Conservation (phyloP, 345 rosid genomes). For the Rhodamnia rubescens region DNA sequence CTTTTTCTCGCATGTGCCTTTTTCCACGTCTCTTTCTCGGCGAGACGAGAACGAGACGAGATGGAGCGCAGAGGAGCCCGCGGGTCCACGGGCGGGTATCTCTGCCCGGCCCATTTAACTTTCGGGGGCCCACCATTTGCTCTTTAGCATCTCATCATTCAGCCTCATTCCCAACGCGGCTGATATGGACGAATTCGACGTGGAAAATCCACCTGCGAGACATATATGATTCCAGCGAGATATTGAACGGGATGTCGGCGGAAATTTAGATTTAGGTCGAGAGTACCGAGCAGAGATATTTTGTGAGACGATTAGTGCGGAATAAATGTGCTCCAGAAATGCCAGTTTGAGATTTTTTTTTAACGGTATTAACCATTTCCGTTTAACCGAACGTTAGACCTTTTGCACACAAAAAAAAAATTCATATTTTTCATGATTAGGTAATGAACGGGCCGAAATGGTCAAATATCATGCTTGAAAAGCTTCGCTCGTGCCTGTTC, state of each 20-base stretch:
- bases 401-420: not conserved
- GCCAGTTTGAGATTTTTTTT: too few species aligned
- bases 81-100: not conserved
- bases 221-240: too few species aligned
- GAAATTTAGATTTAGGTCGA: too few species aligned
- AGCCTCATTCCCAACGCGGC: not conserved
- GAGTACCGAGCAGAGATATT: too few species aligned
- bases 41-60: not conserved
- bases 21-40: not conserved
- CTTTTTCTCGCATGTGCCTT: not conserved
- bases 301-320: too few species aligned
- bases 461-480: fast-evolving
- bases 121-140: not conserved
- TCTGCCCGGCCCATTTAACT: conserved; percentile 2
- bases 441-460: not conserved
- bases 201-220: too few species aligned
- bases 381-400: not conserved
- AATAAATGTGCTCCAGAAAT: too few species aligned
- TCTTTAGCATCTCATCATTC: not conserved
- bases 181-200: too few species aligned
- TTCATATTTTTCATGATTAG: not conserved
- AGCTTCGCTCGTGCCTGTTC: not conserved
- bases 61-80: not conserved
- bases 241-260: too few species aligned
- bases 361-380: too few species aligned